Base-by-base conservation (phyloP, 2,329 filamentous ascomycete genomes). In the Leptographium procerum region DNA sequence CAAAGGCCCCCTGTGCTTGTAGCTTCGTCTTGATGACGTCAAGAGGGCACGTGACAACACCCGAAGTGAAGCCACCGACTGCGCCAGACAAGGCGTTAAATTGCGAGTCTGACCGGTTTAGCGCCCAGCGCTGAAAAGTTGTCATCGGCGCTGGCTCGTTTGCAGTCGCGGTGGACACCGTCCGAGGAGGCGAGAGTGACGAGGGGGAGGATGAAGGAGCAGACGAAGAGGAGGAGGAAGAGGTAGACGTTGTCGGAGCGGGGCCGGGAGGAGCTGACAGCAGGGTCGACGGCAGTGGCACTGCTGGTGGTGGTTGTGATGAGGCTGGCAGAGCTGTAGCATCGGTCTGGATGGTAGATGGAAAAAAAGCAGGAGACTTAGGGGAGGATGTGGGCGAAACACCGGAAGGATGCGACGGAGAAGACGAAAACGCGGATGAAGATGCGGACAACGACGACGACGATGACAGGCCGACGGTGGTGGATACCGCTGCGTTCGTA, bases 11-110 rank as follows among this genome's bases (percentile, higher is more conserved):
- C 71, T 97, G 94, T 19, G 91, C 92, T 71, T 99, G 94, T 61
- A 99, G 75, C 73, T 96, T 97, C 51, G 94, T 99, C 77, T 99
- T 99, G 73, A 99, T 97, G 62, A 99, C 94, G 77, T 99, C 94
- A 65, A 99, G 85, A 48, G 94, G 94, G 71, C 94, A 99, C 57
- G 92, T 97, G 64, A 96, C 89, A 58, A 99, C 83, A 55, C 94
- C 94, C 9, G 91, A 96, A 26, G 90, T 91, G 67, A 97, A 89
- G 55, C 94, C 94, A 55, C 91, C 92, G 59, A 89, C 79, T 54
- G 91, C 92, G 58, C 94, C 94, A 50, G 90, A 87, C 59, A 96
- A 78, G 62, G 90, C 89, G 70, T 95, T 89, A 70, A 97, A 85
- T 62, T 83, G 80, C 24, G 81, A 77, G 62, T 84, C 79, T 36